These are phyloP conservation scores for Lactarius hatsudake DNA, from an alignment of 768 basidiomycete genomes.

Conservation along the genomic window DNA sequence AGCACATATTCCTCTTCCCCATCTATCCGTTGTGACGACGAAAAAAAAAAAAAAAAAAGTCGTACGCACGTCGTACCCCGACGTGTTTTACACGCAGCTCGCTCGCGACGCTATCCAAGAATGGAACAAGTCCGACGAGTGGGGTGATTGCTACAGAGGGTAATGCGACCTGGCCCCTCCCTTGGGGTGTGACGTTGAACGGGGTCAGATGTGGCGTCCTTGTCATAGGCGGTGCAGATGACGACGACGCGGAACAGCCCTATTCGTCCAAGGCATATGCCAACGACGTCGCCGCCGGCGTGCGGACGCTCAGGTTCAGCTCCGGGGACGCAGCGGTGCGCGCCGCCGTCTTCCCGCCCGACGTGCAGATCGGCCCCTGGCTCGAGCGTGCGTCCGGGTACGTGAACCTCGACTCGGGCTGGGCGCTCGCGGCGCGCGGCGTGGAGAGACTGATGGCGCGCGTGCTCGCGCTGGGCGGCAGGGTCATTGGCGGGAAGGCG, in stretches of 20 bases:
- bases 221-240: slow-evolving; percentile 42
- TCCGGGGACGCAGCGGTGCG: slow-evolving; percentile 42
- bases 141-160: slow-evolving; percentile 83
- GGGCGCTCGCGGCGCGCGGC: slow-evolving; percentile 77
- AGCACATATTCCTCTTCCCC: neutral
- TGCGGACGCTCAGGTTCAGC: slow-evolving; percentile 43
- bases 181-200: neutral
- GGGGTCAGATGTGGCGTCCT: slow-evolving; percentile 63
- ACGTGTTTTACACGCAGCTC: slow-evolving; percentile 64
- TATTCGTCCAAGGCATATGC: slow-evolving; percentile 55
- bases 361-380: slow-evolving; percentile 36
- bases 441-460: slow-evolving; percentile 51
- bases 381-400: slow-evolving; percentile 52
- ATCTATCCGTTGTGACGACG: neutral
- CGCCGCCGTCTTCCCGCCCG: slow-evolving; percentile 45
- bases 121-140: slow-evolving; percentile 66
- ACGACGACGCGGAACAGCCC: slow-evolving; percentile 5
- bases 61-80: slow-evolving; percentile 70
- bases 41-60: slow-evolving; percentile 41
- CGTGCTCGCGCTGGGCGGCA: slow-evolving; percentile 59
- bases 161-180: slow-evolving; percentile 32
- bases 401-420: slow-evolving; percentile 75
- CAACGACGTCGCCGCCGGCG: slow-evolving; percentile 63
- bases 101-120: slow-evolving; percentile 71
- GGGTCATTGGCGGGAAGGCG: slow-evolving; percentile 53